Conservation (phyloP, 306 rosid genomes). For the Corylus americana region DNA sequence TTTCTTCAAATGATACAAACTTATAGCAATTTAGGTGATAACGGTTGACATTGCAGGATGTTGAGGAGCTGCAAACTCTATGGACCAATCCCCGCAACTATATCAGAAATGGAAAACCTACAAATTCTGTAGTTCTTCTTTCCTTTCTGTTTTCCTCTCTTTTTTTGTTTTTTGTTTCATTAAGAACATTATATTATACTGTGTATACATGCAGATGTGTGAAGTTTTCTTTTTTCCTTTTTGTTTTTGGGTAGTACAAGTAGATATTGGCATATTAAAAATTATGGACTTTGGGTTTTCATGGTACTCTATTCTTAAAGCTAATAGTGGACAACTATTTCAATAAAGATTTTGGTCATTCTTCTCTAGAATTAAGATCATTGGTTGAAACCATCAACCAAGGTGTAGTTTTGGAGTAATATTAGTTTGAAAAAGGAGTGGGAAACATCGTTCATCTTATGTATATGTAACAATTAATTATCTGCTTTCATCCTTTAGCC, state of each 20-base stretch:
- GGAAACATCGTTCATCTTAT: background rate
- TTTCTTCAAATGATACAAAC: background rate
- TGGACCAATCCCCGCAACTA: constrained; percentile 16
- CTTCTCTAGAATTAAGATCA: background rate
- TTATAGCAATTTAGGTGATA: background rate
- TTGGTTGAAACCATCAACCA: too few species aligned
- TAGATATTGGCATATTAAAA: background rate
- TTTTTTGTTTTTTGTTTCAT: background rate
- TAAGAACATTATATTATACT: background rate
- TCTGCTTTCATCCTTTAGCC: background rate
- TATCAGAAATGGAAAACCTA: background rate
- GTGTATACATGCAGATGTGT: background rate
- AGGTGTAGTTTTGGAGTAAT: background rate
- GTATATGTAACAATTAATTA: background rate
- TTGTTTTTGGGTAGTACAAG: background rate
- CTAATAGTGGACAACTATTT: background rate
- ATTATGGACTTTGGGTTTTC: background rate
- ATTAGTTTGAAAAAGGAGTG: background rate
- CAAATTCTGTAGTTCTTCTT: background rate
- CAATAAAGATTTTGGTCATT: too few species aligned
- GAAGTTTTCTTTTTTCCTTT: background rate
- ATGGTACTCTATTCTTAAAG: background rate
- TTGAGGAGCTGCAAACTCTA: constrained; percentile 27
- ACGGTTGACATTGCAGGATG: constrained; percentile 17
- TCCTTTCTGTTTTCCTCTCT: too few species aligned